Percentiles rank a stretch among this genome's conserved stretches.
These are phyloP conservation scores for Alnus glutinosa DNA, from an alignment of 306 rosid species.

Conservation along the genomic window DNA sequence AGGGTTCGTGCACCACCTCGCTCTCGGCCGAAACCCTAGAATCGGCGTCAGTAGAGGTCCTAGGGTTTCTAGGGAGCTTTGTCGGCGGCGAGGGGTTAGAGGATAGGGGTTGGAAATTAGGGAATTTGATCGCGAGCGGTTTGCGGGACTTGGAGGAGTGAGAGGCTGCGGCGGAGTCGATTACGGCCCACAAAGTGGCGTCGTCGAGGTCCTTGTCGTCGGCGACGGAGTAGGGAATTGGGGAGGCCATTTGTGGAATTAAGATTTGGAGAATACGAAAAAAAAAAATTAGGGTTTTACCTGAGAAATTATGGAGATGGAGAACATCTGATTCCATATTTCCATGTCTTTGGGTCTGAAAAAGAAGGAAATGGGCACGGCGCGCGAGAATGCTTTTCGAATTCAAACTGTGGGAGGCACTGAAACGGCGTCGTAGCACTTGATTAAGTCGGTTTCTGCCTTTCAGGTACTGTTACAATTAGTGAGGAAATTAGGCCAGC, in stretches of 20 bases:
- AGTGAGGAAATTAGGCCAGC: too few species aligned
- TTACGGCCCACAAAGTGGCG: slow-evolving; percentile 86
- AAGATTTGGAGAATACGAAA: background rate
- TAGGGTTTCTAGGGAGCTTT: slow-evolving; percentile 32
- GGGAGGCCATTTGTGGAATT: background rate
- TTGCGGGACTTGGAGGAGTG: slow-evolving; percentile 50
- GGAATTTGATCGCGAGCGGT: slow-evolving; percentile 46
- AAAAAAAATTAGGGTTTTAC: background rate
- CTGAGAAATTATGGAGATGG: background rate
- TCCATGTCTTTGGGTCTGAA: background rate
- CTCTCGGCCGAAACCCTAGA: slow-evolving; percentile 39
- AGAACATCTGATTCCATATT: background rate
- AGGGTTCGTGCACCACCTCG: slow-evolving; percentile 69
- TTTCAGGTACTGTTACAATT: too few species aligned
- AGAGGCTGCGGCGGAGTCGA: slow-evolving; percentile 79
- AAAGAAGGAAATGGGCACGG: background rate
- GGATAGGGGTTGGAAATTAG: slow-evolving; percentile 31
- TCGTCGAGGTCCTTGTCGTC: slow-evolving; percentile 94
- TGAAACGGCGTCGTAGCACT: slow-evolving; percentile 7
- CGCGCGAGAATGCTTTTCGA: slow-evolving; percentile 7
- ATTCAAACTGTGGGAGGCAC: background rate
- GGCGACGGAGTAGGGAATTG: background rate
- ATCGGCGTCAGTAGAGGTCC: slow-evolving; percentile 17
- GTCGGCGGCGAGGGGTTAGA: slow-evolving; percentile 51
- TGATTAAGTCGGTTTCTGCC: too few species aligned